Conservation (phyloP, 768 basidiomycete species). For the Auriscalpium orientale region DNA sequence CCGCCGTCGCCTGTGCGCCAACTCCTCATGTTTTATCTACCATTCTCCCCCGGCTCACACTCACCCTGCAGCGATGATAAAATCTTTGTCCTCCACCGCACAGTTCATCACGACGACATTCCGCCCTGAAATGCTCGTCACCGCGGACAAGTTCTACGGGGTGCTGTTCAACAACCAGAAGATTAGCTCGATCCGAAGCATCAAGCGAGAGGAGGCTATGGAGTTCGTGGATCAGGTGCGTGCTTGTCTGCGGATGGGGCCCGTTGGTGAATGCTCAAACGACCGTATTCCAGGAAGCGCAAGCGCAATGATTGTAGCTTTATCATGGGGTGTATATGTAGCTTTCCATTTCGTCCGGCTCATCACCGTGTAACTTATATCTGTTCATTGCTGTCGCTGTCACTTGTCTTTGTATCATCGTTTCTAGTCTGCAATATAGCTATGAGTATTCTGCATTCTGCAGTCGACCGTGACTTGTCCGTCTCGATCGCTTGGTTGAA, state of each 20-base stretch:
- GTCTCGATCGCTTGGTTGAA: too few species aligned
- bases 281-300: neutral
- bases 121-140: conserved; percentile 93
- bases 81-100: conserved; percentile 75
- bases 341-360: neutral
- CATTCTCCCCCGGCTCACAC: neutral
- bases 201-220: conserved; percentile 85
- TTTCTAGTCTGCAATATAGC: too few species aligned
- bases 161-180: conserved; percentile 96
- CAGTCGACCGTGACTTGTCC: too few species aligned
- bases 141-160: conserved; percentile 95
- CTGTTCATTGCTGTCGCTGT: too few species aligned
- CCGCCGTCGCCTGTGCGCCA: conserved; percentile 83
- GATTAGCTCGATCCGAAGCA: conserved; percentile 80
- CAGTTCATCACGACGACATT: conserved; percentile 99
- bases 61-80: conserved; percentile 71
- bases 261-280: neutral
- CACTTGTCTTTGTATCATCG: too few species aligned
- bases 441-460: too few species aligned
- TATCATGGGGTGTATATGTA: neutral
- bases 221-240: conserved; percentile 87
- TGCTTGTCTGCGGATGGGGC: neutral
- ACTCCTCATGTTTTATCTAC: neutral
- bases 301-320: neutral
- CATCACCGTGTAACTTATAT: neutral